A percentile compares a stretch with the other conserved stretches of the same genome.
phyloP scores from a whole-genome alignment of 2,329 filamentous ascomycete genomes.

The Colletotrichum navitas region DNA sequence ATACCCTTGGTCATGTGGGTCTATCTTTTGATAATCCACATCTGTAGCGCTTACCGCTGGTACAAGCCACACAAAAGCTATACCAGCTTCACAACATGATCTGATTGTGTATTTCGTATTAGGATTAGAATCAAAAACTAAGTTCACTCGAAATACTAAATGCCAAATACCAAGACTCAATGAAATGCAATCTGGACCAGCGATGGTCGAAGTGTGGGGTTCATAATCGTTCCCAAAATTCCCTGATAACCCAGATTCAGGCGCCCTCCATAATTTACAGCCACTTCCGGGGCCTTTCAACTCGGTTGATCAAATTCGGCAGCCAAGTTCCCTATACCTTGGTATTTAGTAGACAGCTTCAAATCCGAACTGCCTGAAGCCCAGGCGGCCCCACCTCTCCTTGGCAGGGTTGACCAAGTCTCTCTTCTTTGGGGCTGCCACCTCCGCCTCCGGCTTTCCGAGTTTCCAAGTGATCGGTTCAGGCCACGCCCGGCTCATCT shows the following conservation, averaged over 20 bases:
- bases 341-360: background rate
- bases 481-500: constrained; percentile 39
- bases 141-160: background rate
- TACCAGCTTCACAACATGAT: no score
- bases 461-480: constrained; percentile 43
- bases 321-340: background rate
- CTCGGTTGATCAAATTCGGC: background rate
- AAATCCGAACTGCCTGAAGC: constrained; percentile 10
- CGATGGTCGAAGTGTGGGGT: background rate
- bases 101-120: background rate
- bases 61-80: no score
- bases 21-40: no score
- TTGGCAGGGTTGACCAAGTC: constrained; percentile 43
- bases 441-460: constrained; percentile 19
- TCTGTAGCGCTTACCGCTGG: no score
- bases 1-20: no score
- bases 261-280: background rate
- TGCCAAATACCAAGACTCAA: background rate
- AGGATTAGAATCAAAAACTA: background rate
- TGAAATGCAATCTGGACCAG: background rate
- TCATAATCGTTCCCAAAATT: background rate
- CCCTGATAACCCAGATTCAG: no score
- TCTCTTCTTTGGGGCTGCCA: constrained; percentile 38
- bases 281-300: no score
- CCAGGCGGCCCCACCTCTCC: constrained; percentile 44